A percentile compares a stretch with the other conserved stretches of the same genome.
Conservation (phyloP, 306 rosid genomes). For the Gleditsia sinensis region DNA sequence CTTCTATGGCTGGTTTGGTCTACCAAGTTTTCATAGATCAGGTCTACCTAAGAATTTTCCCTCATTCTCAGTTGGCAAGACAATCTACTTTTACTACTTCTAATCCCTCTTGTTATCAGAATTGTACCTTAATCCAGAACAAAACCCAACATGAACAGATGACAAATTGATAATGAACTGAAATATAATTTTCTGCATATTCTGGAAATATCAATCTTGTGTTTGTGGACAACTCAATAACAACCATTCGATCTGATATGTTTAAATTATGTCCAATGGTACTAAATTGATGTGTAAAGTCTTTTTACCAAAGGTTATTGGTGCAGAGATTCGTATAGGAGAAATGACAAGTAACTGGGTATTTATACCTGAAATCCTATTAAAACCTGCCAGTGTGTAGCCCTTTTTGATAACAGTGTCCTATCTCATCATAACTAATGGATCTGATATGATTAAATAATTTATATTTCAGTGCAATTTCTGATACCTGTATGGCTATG, state of each 20-base stretch:
- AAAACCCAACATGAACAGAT: background rate
- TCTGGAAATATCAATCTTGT: background rate
- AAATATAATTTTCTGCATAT: background rate
- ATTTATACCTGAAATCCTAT: too few species aligned
- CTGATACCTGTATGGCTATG: slow-evolving; percentile 91
- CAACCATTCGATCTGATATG: background rate
- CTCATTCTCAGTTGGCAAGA: background rate
- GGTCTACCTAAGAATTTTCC: background rate
- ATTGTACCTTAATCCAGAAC: background rate
- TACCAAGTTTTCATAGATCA: background rate
- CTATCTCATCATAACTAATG: too few species aligned
- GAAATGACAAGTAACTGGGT: too few species aligned
- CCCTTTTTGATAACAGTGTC: too few species aligned
- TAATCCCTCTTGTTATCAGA: background rate
- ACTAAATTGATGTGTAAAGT: too few species aligned
- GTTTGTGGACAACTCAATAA: background rate
- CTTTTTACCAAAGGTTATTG: too few species aligned
- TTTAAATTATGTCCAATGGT: too few species aligned
- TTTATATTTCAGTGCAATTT: slow-evolving; percentile 62
- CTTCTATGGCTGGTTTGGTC: background rate
- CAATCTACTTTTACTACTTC: background rate
- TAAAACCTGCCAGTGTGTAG: too few species aligned
- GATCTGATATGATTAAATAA: background rate
- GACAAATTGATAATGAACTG: background rate
- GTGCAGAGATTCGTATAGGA: too few species aligned